Conservation (phyloP, 495 filamentous ascomycete species). For the Amphirosellinia nigrospora region DNA sequence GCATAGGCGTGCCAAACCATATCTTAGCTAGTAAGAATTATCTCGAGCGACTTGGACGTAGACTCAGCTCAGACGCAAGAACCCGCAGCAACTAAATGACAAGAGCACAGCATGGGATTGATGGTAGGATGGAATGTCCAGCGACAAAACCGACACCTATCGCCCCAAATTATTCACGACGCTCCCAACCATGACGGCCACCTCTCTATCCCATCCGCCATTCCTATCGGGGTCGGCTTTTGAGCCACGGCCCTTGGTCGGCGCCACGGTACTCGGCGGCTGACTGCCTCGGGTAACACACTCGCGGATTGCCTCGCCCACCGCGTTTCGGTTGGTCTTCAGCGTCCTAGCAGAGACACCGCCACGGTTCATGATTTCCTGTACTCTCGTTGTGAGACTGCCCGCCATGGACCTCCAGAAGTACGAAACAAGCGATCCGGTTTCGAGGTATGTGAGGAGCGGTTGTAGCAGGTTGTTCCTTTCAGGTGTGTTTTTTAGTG, state of each 20-base stretch:
- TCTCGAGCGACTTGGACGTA: background rate
- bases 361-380: slow-evolving; percentile 81
- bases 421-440: slow-evolving; percentile 81
- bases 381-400: slow-evolving; percentile 74
- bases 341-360: slow-evolving; percentile 84
- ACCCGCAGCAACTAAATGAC: background rate
- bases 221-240: slow-evolving; percentile 48
- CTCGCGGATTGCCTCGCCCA: slow-evolving; percentile 78
- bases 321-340: slow-evolving; percentile 72
- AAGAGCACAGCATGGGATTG: background rate
- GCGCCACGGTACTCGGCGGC: slow-evolving; percentile 51
- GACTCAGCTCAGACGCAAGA: background rate
- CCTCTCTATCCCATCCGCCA: slow-evolving; percentile 82
- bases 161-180: slow-evolving; percentile 58
- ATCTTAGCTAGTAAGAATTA: background rate
- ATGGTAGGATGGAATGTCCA: background rate
- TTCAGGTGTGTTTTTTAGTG: slow-evolving; percentile 33
- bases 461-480: slow-evolving; percentile 70
- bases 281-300: slow-evolving; percentile 81
- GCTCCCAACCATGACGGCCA: slow-evolving; percentile 91
- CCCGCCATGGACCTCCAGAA: slow-evolving; percentile 91
- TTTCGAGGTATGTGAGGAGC: slow-evolving; percentile 81
- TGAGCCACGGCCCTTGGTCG: slow-evolving; percentile 47
- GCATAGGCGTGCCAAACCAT: too few relatives aligned
- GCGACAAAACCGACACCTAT: slow-evolving; percentile 31